Evolutionary conservation across 257 asterid genomes (phyloP).

Genomic region (Galeopsis tetrahit): DNA sequence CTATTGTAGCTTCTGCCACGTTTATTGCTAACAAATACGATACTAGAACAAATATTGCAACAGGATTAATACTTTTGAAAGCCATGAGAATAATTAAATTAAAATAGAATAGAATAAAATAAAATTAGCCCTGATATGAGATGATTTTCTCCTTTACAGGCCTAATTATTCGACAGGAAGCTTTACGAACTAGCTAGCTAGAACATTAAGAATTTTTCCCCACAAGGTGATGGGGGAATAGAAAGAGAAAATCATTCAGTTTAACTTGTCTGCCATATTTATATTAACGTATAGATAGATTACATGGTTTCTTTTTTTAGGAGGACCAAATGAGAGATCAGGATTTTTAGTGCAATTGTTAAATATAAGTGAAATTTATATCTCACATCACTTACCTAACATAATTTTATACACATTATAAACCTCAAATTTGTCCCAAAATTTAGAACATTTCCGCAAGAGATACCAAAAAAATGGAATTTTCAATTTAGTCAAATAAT

Average conservation of each 20-base stretch:
- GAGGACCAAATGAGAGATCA: neutral
- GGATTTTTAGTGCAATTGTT: neutral
- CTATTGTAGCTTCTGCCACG: slow-evolving; percentile 27
- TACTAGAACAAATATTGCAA: neutral
- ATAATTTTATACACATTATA: too few species aligned
- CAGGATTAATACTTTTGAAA: neutral
- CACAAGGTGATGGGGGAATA: neutral
- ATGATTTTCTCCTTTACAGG: slow-evolving; percentile 15
- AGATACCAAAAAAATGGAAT: too few species aligned
- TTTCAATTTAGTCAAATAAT: too few species aligned
- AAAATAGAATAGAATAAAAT: neutral
- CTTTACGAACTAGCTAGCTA: neutral
- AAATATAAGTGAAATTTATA: neutral
- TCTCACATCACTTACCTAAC: too few species aligned
- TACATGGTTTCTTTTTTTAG: neutral
- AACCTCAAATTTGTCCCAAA: too few species aligned
- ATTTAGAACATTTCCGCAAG: too few species aligned
- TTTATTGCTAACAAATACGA: neutral
- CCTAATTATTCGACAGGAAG: neutral
- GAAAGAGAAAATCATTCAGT: neutral
- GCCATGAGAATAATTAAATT: neutral
- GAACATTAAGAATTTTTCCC: neutral
- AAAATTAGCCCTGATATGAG: slow-evolving; percentile 7
- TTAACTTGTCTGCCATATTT: neutral
- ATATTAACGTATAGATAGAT: neutral